phyloP scores from a whole-genome alignment of 495 filamentous ascomycete species.

The Entonaema liquescens region DNA sequence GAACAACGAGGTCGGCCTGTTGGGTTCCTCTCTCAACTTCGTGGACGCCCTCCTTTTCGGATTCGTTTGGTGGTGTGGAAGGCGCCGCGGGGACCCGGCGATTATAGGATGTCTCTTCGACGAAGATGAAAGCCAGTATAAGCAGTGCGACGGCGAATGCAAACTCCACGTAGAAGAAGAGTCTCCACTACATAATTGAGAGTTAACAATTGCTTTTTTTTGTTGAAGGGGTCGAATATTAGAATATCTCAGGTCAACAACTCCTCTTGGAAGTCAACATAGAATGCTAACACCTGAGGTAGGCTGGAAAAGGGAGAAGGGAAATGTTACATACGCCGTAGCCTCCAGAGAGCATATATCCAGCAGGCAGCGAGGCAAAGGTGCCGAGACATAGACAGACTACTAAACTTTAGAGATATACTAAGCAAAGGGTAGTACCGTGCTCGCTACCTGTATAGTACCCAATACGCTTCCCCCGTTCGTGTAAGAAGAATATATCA shows the following conservation, averaged over 20 bases:
- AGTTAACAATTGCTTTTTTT: not conserved
- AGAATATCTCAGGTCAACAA: not conserved
- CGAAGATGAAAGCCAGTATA: slow-evolving; percentile 67
- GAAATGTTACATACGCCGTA: slow-evolving; percentile 48
- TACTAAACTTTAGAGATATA: slow-evolving; percentile 30
- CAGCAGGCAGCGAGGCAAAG: slow-evolving; percentile 66
- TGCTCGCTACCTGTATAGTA: slow-evolving; percentile 62
- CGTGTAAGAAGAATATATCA: slow-evolving; percentile 72
- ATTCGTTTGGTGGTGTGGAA: slow-evolving; percentile 32
- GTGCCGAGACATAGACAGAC: slow-evolving; percentile 68
- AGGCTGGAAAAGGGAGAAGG: not conserved
- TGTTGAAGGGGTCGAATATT: not conserved
- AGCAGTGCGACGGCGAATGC: slow-evolving; percentile 65
- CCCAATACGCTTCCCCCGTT: slow-evolving; percentile 65
- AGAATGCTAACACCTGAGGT: not conserved
- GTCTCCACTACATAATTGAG: slow-evolving; percentile 53
- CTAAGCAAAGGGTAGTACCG: not conserved
- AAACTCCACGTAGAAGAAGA: slow-evolving; percentile 72
- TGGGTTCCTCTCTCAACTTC: slow-evolving; percentile 29
- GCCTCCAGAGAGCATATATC: slow-evolving; percentile 70
- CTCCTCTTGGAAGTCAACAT: not conserved
- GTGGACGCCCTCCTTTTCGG: slow-evolving; percentile 34
- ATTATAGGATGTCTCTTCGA: slow-evolving; percentile 68
- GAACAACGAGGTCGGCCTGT: slow-evolving; percentile 33
- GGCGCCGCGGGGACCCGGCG: slow-evolving; percentile 41